Base-by-base conservation (phyloP, 805 yeast genomes). In the Lachancea fermentati region DNA sequence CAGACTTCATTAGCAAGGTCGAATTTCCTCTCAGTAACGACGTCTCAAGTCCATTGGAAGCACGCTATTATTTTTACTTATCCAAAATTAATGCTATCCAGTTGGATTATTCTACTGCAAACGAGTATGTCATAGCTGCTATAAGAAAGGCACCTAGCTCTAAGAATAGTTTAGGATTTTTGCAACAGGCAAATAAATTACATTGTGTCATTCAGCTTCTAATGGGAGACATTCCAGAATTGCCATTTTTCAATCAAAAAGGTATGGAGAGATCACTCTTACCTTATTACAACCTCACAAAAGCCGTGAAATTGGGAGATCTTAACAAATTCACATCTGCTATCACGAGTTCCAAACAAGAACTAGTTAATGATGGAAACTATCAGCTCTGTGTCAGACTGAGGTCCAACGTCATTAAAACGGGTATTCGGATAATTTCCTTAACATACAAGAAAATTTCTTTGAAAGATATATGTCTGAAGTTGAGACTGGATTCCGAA, bases 71-170 rank as follows among this genome's bases (percentile, higher is more conserved):
- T 65, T 93, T 83, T 66, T 93, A 93, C 58, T 68, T 88, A 59
- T 91, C 96, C n/a, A 80, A 84, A 49, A 85, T 93, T 56, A 79
- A 79, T 54, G 87, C 97, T 4, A 81, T 93, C 50, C 97, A 91
- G 68, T 76, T 93, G 52, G 89, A 93, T 65, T 93, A 93, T 63
- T 79, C 95, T 2, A 71, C 85, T 14, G 96, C 97, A 1, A 81
- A 83, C 56, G 96, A 89, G 55, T 87, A 79, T 58, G 85, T 85
- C 42, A 84, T 87, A 41, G 87, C 93, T n/a, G 96, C 98, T 2
- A 83, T 89, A 39, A 81, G 98, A 68, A 93, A 93, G 62, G 89
- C 95, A 7, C 97, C 99, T 19, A 96, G 87, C 62, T 85, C 95
- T 1, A 72, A 76, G 32, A 76, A 80, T 45, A 87, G 96, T 6